These are phyloP conservation scores for Houttuynia cordata DNA, from an alignment of 164 flowering plant species.

Conservation along the genomic window DNA sequence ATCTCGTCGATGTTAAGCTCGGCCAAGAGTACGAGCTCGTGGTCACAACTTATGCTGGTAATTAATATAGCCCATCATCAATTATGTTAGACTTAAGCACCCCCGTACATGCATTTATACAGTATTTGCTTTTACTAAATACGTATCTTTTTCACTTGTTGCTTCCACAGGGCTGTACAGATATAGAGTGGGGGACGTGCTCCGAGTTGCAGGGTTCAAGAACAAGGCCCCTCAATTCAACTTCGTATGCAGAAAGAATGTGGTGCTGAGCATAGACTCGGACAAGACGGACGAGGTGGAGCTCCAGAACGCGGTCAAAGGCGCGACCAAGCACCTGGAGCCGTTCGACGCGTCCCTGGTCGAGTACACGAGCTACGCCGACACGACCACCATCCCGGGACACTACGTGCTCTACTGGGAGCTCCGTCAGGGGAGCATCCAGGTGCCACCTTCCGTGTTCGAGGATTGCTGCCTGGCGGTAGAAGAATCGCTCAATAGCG, in stretches of 20 bases:
- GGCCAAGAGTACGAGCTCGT: slow-evolving; percentile 95
- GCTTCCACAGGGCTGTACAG: slow-evolving; percentile 60
- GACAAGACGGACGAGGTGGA: slow-evolving; percentile 97
- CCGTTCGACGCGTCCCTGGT: slow-evolving; percentile 60
- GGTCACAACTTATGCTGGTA: slow-evolving; percentile 95
- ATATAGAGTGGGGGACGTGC: slow-evolving; percentile 87
- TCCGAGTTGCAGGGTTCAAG: slow-evolving; percentile 89
- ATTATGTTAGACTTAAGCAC: too few relatives aligned
- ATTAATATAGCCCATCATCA: background rate
- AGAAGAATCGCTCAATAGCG: slow-evolving; percentile 83
- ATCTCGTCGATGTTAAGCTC: slow-evolving; percentile 77
- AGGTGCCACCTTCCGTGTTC: slow-evolving; percentile 65
- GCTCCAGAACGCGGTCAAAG: slow-evolving; percentile 74
- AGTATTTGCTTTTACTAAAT: background rate
- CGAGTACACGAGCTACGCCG: slow-evolving; percentile 94
- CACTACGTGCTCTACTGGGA: slow-evolving; percentile 96
- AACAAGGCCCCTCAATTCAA: slow-evolving; percentile 95
- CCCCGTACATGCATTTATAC: too few relatives aligned
- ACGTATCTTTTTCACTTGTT: too few relatives aligned
- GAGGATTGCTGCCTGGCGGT: slow-evolving; percentile 83
- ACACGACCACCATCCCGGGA: slow-evolving; percentile 59
- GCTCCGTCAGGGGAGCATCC: slow-evolving; percentile 45
- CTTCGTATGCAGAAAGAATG: slow-evolving; percentile 83
- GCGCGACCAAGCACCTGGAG: slow-evolving; percentile 50
- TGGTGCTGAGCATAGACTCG: slow-evolving; percentile 81